Evolutionary conservation across 2,329 filamentous ascomycete species (phyloP), one percentile per base, ranked within the genome.

Genomic region (Claviceps sp.): DNA sequence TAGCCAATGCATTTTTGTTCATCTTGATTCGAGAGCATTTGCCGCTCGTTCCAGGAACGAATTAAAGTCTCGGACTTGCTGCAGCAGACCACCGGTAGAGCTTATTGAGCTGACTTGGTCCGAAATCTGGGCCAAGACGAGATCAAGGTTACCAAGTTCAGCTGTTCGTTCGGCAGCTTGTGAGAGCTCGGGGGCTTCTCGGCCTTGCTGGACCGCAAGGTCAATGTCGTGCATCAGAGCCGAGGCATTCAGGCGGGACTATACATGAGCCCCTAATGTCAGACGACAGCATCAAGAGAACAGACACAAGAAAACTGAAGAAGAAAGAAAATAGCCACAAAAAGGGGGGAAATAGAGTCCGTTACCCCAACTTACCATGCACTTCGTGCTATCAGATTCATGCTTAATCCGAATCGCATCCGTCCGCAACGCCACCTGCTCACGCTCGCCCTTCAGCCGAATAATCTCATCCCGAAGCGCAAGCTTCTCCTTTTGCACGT

Each of bases 151-250:
- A 39, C 71, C 71, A 48, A 80, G 64, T 34, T 80, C 75, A 1
- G 73, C 73, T 46, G 64, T 63, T 56, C 75, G 76, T 56, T 75
- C 67, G 55, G 71, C 70, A 14, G 71, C 68, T 1, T 66, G 61
- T 1, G 71, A 64, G 11, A 76, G 64, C 24, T 75, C 70, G 1
- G 73, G 67, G 1, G 74, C 76, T 24, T 73, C 72, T 4, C 70
- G 70, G 41, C 74, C 73, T 45, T 73, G 71, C 47, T 76, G 72
- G 10, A 77, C 69, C 0, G 76, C 79, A 17, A 83, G 64, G 50
- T 84, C 80, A 52, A 84, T 73, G 53, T 83, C 77, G 56, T 84
- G 75, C 72, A 84, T 77, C 6, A 74, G 64, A 3, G 73, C 71
- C 17, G 81, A 84, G 16, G 82, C 68, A 10, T 73, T 69, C 14